Percentiles rank a stretch among this genome's conserved stretches.
These are phyloP conservation scores for Nakaseomyces bracarensis DNA, from an alignment of 1,139 yeast genomes.

Conservation along the genomic window DNA sequence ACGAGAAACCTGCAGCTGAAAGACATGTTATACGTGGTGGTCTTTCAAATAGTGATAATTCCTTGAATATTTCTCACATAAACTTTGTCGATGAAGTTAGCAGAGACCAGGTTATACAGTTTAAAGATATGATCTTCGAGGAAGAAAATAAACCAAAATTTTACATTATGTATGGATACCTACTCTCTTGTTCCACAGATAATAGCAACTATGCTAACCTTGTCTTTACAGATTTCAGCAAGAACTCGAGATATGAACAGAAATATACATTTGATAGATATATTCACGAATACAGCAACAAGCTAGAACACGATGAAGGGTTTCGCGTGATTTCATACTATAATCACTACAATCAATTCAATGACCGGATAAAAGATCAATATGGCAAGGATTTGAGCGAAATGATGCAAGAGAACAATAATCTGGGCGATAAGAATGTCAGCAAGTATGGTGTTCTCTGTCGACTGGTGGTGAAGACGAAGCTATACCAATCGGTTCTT, in stretches of 20 bases:
- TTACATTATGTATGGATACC: slow-evolving; percentile 16
- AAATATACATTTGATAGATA: slow-evolving; percentile 20
- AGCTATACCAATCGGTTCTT: slow-evolving; percentile 4
- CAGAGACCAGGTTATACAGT: background rate
- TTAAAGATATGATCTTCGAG: slow-evolving; percentile 1
- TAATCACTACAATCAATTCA: slow-evolving; percentile 14
- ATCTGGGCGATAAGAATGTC: slow-evolving; percentile 14
- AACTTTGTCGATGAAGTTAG: background rate
- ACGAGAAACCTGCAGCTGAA: background rate
- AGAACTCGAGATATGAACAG: slow-evolving; percentile 12
- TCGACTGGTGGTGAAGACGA: slow-evolving; percentile 18
- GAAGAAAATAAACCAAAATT: slow-evolving; percentile 10
- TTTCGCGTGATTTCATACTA: slow-evolving; percentile 17
- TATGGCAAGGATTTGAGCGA: slow-evolving; percentile 12
- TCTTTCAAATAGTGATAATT: background rate
- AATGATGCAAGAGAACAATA: slow-evolving; percentile 11
- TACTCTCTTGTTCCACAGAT: slow-evolving; percentile 19
- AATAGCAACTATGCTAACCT: slow-evolving; percentile 12
- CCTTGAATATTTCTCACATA: background rate
- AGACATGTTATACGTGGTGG: background rate
- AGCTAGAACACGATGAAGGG: slow-evolving; percentile 13
- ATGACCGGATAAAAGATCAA: slow-evolving; percentile 10
- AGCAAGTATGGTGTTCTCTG: slow-evolving; percentile 25
- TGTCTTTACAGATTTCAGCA: slow-evolving; percentile 24
- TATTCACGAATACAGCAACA: slow-evolving; percentile 14